Base-by-base conservation (phyloP, 2,329 filamentous ascomycete genomes). In the Microcera coccophila region DNA sequence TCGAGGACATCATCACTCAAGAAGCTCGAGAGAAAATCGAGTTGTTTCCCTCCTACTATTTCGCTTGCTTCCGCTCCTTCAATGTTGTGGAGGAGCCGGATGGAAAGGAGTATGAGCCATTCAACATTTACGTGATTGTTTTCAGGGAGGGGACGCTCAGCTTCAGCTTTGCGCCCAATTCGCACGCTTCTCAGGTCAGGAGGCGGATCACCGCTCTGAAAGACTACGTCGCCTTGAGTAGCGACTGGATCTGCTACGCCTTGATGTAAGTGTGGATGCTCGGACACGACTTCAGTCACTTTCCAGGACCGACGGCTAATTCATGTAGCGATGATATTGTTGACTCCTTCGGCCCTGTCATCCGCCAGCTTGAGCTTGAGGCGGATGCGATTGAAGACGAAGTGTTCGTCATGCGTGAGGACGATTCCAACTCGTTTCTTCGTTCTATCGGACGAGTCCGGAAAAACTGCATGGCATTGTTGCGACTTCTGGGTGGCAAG, bases 231-330 rank as follows among this genome's bases (percentile, higher is more conserved):
- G 84, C 90, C 48, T 76, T 98, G 29, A 95, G 89, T 62, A 90
- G 90, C 55, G 93, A 98, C 68, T 98, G 94, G 91, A 94, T 97
- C 56, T 98, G 93, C 73, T 98, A 98, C 63, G 93, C 93, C 33
- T 77, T 98, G 61, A 97, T 98, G 84, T 89, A 73, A 75, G 84
- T 71, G 5, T 17, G 15, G 15, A 15, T 17, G 12, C 7, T 15
- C 9, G 22, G 12, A 7, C 22, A 7, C 22, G 12, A 26, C 22
- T 26, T 26, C 14, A 21, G n/a, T n/a, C 12, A 16, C 12, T 24
- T 12, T 14, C 37, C 4, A 14, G 4, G 17, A 29, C 61, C 67
- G 48, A 68, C 50, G 18, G 38, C 34, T 24, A 17, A n/a, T 18
- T 2, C 10, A 4, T 36, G 26, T 44, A 87, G 85, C 62, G 93